Evolutionary conservation across 805 yeast genomes (phyloP), one percentile per base, ranked within the genome.

Genomic region (Candida xyloterini): DNA sequence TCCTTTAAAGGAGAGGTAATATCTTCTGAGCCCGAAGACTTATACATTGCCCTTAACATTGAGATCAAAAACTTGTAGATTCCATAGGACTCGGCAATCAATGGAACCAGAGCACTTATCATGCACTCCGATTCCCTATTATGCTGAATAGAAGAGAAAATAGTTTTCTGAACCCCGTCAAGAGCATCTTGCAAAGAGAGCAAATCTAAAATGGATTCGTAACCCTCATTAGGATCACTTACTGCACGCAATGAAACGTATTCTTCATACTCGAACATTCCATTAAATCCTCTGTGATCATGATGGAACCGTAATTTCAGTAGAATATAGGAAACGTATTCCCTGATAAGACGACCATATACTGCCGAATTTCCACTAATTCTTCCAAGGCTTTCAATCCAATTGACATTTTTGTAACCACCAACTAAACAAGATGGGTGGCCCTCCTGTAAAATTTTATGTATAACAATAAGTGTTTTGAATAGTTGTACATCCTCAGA

Each of bases 361-460:
- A 78, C 74, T 36, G 63, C 66, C 27, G 53, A 47, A 1, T 73
- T 68, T 8, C 59, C 64, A 38, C 70, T 67, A 7, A 76, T 70
- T 29, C 88, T 71, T 2, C 81, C 82, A 41, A 93, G 68, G 13
- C 89, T 76, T 40, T 80, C 76, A 33, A 91, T 70, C 81, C 95
- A 91, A 37, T 79, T 84, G 35, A 79, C 68, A 58, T 89, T 87
- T 46, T 78, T 71, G 54, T 79, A 84, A 2, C 88, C 97, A 53
- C 88, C 96, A 36, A 76, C 71, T 53, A 91, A 66, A 5, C 87
- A 80, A 20, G 86, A 74, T 10, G 88, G 88, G 60, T 91, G 98
- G n/a, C 99, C 99, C 63, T 91, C 99, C 60, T 93, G 98, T n/a
- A 91, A 66, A 5, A 93, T 91, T 55, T 91, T 90, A 56, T 91